Evolutionary conservation across 257 asterid genomes (phyloP).

Genomic region (Salvia miltiorrhiza): DNA sequence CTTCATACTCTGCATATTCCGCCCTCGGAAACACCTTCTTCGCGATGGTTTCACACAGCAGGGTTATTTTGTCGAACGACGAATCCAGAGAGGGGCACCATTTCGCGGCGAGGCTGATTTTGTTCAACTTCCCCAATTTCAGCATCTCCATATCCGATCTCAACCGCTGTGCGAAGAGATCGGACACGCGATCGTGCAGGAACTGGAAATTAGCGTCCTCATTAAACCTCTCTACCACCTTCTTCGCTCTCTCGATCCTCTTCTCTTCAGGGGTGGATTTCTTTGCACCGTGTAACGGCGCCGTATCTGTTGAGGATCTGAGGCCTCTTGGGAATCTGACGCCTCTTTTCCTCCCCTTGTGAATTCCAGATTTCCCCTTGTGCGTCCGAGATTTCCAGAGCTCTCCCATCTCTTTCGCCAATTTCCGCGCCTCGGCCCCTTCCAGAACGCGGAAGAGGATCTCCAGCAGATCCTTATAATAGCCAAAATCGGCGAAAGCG

Average conservation of each 20-base stretch:
- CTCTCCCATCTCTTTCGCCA: slow-evolving; percentile 11
- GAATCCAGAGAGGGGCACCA: slow-evolving; percentile 67
- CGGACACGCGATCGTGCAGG: slow-evolving; percentile 28
- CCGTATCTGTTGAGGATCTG: no score
- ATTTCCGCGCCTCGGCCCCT: slow-evolving; percentile 34
- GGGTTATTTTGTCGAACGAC: slow-evolving; percentile 36
- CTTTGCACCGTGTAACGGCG: no score
- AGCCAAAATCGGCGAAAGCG: slow-evolving; percentile 42
- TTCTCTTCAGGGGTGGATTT: no score
- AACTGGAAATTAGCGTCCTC: no score
- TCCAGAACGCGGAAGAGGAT: slow-evolving; percentile 45
- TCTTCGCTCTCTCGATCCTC: no score
- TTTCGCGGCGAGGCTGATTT: slow-evolving; percentile 53
- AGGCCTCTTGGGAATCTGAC: no score
- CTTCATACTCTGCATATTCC: slow-evolving; percentile 30
- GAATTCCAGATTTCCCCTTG: background rate
- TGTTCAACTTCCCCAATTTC: no score
- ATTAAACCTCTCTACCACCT: no score
- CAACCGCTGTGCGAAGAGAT: slow-evolving; percentile 30
- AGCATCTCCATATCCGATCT: slow-evolving; percentile 33
- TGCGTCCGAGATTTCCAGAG: background rate
- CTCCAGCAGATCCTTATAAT: slow-evolving; percentile 57
- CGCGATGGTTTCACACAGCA: slow-evolving; percentile 49
- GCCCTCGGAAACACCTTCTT: slow-evolving; percentile 41
- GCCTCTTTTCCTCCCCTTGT: no score